Base-by-base conservation (phyloP, 805 yeast genomes). In the Metschnikowia matae region DNA sequence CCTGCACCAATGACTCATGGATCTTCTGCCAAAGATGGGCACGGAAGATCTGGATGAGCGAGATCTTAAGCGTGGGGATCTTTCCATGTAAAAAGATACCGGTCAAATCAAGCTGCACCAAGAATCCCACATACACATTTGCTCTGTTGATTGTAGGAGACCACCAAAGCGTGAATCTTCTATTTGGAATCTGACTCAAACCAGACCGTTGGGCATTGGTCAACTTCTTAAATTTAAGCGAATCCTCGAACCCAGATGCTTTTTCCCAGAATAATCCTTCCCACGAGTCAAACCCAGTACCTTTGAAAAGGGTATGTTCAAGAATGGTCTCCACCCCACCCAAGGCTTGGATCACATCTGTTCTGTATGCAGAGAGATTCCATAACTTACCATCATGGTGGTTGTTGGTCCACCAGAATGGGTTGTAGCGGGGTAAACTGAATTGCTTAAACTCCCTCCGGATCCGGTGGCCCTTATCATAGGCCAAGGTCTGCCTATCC, bases 11-110 rank as follows among this genome's bases (percentile, higher is more conserved):
- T 68, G 95, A 85, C 68, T 94, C 99, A 65, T 94, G 99, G 48
- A 94, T 94, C 67, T 95, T 94, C 66, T 94, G 99, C 99, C 99
- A 94, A 62, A 94, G 79, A 73, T 94, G 99, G 0, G 99, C 98
- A 50, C 99, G 78, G 78, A 94, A 94, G 3, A 94, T 89, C 65
- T 94, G 99, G 65, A 94, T 91, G 54, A 92, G 76, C 0, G 99
- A 92, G 29, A 94, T 94, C 67, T 94, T 94, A 62, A 94, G 74
- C 0, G 99, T 94, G 6, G 99, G 99, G 56, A 94, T 94, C 67
- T 94, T 94, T 58, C 99, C 99, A 64, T 94, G 99, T 45, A 94
- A 73, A 67, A 94, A 94, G 29, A 94, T 92, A 61, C 99, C 99
- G 0, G 99, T 94, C 62, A 94, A 73, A 68, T 94, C 99, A 41